Evolutionary conservation across 225 moss, liverwort and hornwort genomes (phyloP).

Genomic region (Sphagnum tenellum): DNA sequence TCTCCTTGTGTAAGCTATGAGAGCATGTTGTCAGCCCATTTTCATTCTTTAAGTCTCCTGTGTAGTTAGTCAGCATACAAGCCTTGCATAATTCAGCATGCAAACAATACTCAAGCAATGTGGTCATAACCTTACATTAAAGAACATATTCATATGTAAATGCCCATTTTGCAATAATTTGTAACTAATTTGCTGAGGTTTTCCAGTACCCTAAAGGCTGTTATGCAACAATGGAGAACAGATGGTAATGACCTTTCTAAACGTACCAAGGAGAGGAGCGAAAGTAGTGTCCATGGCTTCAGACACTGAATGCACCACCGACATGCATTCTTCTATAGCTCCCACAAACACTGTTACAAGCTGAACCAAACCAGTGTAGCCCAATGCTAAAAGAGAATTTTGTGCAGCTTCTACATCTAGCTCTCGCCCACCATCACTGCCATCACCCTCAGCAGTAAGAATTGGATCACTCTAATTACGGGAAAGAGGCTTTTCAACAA

Average conservation of each 20-base stretch:
- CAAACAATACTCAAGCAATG: not conserved
- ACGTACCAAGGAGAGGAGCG: constrained; percentile 4
- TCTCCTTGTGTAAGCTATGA: constrained; percentile 12
- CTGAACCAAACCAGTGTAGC: constrained; percentile 33
- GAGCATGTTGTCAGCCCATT: constrained; percentile 1
- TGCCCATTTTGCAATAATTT: constrained; percentile 2
- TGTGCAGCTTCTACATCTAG: constrained; percentile 13
- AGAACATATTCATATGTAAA: constrained; percentile 8
- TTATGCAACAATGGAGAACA: not conserved
- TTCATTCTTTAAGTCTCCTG: not conserved
- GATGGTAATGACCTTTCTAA: constrained; percentile 6
- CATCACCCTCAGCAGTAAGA: not conserved
- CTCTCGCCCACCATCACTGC: constrained; percentile 15
- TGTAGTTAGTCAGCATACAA: too few species aligned
- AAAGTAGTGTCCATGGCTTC: constrained; percentile 40
- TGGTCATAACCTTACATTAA: not conserved
- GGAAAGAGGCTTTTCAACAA: too few species aligned
- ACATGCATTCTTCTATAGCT: constrained; percentile 43
- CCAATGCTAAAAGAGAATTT: constrained; percentile 28
- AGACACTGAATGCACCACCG: constrained; percentile 29
- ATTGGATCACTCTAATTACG: too few species aligned
- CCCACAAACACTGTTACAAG: constrained; percentile 33
- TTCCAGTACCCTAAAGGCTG: not conserved
- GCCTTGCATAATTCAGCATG: too few species aligned
- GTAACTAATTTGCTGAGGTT: too few species aligned